Evolutionary conservation across 2,329 filamentous ascomycete genomes (phyloP).

Genomic region (Shiraia sp.): DNA sequence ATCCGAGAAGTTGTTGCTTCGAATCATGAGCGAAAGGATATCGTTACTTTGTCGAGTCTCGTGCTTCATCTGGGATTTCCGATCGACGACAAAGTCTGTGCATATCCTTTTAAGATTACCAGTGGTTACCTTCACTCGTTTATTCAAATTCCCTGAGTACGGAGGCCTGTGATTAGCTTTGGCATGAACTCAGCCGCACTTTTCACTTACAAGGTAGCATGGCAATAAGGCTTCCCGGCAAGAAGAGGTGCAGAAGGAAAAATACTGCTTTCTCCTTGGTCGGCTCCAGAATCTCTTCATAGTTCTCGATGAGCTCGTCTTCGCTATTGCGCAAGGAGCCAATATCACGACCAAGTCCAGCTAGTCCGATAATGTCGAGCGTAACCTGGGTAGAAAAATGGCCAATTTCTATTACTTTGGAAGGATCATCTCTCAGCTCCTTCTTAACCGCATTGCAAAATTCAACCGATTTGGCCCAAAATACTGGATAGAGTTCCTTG

Average conservation of each 20-base stretch:
- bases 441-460: conserved; percentile 65
- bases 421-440: conserved; percentile 49
- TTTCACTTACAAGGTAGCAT: conserved; percentile 46
- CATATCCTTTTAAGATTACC: conserved; percentile 48
- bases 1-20: conserved; percentile 58
- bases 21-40: conserved; percentile 55
- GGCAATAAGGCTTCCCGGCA: conserved; percentile 45
- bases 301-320: conserved; percentile 48
- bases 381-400: conserved; percentile 51
- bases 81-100: conserved; percentile 53
- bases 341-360: conserved; percentile 51
- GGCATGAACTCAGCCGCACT: too few species aligned
- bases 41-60: conserved; percentile 43
- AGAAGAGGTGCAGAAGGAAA: conserved; percentile 45
- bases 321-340: conserved; percentile 46
- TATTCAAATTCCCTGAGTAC: conserved; percentile 45
- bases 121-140: conserved; percentile 44
- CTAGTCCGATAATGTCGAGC: conserved; percentile 53
- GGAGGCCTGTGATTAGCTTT: too few species aligned
- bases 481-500: conserved; percentile 80
- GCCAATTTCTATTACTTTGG: conserved; percentile 46
- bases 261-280: conserved; percentile 52
- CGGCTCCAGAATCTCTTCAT: conserved; percentile 52
- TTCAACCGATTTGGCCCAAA: conserved; percentile 78
- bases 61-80: conserved; percentile 46